Conservation (phyloP, 2,329 filamentous ascomycete species). For the Ophiostoma perfectum region DNA sequence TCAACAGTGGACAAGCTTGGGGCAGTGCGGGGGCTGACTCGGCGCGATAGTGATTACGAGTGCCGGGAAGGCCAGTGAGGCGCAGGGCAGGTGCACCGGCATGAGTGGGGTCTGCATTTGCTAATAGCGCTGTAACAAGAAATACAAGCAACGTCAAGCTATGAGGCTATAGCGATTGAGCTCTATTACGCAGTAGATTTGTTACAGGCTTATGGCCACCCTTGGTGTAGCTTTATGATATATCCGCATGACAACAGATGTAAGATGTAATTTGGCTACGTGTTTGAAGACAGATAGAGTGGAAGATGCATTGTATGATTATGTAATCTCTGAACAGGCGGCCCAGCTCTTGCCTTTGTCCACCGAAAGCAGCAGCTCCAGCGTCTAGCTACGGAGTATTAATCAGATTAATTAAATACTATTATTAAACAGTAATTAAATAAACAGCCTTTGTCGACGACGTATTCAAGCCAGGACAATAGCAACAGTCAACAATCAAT, state of each 20-base stretch:
- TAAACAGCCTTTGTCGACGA: not conserved
- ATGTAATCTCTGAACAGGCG: not conserved
- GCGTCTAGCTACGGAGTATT: not conserved
- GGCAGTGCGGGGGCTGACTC: not conserved
- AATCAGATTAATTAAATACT: not conserved
- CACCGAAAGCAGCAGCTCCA: not conserved
- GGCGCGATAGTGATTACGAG: not conserved
- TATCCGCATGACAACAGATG: too few species aligned
- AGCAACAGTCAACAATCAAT: not conserved
- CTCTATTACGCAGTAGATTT: too few species aligned
- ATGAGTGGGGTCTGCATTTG: not conserved
- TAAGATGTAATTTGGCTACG: too few species aligned
- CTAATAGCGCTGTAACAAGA: not conserved
- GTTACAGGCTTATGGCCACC: too few species aligned
- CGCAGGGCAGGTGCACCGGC: not conserved
- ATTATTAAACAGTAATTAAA: not conserved
- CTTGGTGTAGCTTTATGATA: too few species aligned
- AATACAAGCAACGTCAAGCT: not conserved
- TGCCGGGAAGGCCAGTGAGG: not conserved
- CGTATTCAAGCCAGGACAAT: not conserved
- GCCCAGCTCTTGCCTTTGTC: not conserved
- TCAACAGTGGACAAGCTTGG: not conserved
- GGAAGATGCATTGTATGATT: not conserved
- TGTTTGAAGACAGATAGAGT: too few species aligned
- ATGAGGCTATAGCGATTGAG: too few species aligned